A percentile compares a stretch with the other conserved stretches of the same genome.
Conservation (phyloP, 1,139 yeast genomes). For the Arxiozyma slooffiae region DNA sequence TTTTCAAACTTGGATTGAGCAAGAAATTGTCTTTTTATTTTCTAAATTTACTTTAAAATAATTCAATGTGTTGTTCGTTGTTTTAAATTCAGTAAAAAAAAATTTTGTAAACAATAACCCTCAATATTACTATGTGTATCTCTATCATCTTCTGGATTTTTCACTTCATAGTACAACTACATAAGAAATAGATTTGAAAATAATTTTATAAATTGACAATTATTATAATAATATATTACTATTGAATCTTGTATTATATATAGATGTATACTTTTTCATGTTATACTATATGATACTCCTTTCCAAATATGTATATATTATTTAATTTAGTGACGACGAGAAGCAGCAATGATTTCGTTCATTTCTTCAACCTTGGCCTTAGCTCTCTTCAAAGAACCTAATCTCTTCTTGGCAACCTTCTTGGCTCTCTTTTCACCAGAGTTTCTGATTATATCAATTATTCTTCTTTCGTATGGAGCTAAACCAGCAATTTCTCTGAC, state of each 20-base stretch:
- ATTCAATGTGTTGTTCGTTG: no score
- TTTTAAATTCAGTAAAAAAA: no score
- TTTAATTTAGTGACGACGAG: constrained; percentile 62
- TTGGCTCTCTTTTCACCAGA: constrained; percentile 99
- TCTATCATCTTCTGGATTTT: no score
- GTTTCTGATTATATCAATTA: constrained; percentile 98
- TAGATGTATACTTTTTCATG: no score
- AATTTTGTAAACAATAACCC: no score
- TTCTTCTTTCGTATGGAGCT: constrained; percentile 99
- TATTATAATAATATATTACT: neutral
- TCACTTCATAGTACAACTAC: no score
- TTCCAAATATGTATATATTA: neutral
- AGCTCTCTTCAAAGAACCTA: constrained; percentile 99
- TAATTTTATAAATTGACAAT: no score
- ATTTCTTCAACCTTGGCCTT: constrained; percentile 99
- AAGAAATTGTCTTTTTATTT: no score
- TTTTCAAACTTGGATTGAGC: no score
- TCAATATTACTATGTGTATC: no score
- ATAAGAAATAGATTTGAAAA: no score
- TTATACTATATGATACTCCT: neutral
- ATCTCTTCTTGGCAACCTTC: constrained; percentile 99
- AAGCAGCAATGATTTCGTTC: constrained; percentile 92
- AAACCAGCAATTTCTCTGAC: constrained; percentile 97
- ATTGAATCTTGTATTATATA: neutral
- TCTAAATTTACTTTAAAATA: no score